A percentile compares a stretch with the other conserved stretches of the same genome.
phyloP scores from a whole-genome alignment of 192 early-diverging fungal species.

The Linnemannia exigua region DNA sequence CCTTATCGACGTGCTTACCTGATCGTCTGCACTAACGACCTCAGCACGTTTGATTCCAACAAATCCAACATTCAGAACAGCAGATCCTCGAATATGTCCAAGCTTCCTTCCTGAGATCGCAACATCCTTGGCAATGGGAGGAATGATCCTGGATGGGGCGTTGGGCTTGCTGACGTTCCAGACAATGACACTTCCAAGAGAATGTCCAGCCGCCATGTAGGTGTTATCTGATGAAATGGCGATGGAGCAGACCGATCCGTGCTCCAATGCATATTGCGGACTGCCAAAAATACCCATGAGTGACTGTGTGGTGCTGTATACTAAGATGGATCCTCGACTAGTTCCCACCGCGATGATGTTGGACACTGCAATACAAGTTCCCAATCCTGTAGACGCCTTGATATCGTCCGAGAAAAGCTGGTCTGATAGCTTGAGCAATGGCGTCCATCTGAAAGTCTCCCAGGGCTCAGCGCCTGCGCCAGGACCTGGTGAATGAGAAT shows the following conservation, averaged over 20 bases:
- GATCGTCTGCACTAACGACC: conserved; percentile 69
- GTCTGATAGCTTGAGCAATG: conserved; percentile 67
- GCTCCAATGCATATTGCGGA: conserved; percentile 58
- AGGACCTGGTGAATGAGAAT: conserved; percentile 51
- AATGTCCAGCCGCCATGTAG: conserved; percentile 68
- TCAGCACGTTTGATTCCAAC: conserved; percentile 68
- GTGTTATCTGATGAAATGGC: conserved; percentile 70
- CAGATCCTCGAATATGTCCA: conserved; percentile 69
- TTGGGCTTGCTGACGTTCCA: conserved; percentile 68
- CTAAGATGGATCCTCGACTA: conserved; percentile 67
- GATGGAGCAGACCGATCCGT: conserved; percentile 69
- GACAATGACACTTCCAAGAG: conserved; percentile 67
- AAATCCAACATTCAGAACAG: conserved; percentile 71
- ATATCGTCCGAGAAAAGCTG: conserved; percentile 66
- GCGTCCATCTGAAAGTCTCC: conserved; percentile 73
- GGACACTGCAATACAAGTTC: conserved; percentile 57
- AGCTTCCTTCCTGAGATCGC: conserved; percentile 65
- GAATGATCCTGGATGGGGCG: conserved; percentile 63
- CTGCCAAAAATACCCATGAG: conserved; percentile 55
- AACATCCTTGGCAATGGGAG: conserved; percentile 60
- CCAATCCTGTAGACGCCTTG: conserved; percentile 38
- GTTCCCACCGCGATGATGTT: conserved; percentile 72
- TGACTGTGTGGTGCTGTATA: conserved; percentile 67
- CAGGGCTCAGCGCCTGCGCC: conserved; percentile 60
- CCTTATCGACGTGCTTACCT: conserved; percentile 28